Base-by-base conservation (phyloP, 495 filamentous ascomycete genomes). In the Astrothelium macrocarpum region DNA sequence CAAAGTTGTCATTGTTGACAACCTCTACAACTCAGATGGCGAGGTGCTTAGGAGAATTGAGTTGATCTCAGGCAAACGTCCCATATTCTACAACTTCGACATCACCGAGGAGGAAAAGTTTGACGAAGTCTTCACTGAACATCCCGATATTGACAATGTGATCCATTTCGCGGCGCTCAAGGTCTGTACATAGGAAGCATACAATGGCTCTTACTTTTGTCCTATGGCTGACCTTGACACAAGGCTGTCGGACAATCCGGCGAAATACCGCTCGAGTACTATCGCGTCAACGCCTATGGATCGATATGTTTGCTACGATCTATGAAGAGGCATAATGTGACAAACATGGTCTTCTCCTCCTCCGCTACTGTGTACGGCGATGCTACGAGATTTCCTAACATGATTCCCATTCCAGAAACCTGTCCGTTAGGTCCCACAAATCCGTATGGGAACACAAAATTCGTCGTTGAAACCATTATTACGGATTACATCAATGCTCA, bases 91-190 rank as follows among this genome's bases (percentile, higher is more conserved):
- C 78, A 77, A 95, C 73, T 79, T 87, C 70, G 93, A 98, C 78
- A 82, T 98, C 71, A 96, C 91, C 64, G 83, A 96, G 73, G 85
- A 91, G 74, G 81, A 82, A 39, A 86, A 78, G 34, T 85, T 97
- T 64, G 90, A 96, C 78, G 84, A 87, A 72, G 88, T 97, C 66
- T 97, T 98, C 74, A 80, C 83, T 65, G 89, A 86, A 59, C 89
- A 97, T 77, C 90, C 91, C 32, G 86, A 90, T 69, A 96, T 98
- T 72, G 90, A 96, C 82, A 95, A 89, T 74, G 94, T 97, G 59
- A 97, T 98, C 65, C 94, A 98, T 79, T 98, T 98, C 74, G 95
- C 94, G 58, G 94, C 94, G 20, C 82, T 98, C 67, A 98, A 98
- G 89, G 91, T 90, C 76, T 65, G 82, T 32, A 31, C 26, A 46